These are phyloP conservation scores for Sarocladiaceae sp. DNA, from an alignment of 2,329 filamentous ascomycete species.

Conservation along the genomic window DNA sequence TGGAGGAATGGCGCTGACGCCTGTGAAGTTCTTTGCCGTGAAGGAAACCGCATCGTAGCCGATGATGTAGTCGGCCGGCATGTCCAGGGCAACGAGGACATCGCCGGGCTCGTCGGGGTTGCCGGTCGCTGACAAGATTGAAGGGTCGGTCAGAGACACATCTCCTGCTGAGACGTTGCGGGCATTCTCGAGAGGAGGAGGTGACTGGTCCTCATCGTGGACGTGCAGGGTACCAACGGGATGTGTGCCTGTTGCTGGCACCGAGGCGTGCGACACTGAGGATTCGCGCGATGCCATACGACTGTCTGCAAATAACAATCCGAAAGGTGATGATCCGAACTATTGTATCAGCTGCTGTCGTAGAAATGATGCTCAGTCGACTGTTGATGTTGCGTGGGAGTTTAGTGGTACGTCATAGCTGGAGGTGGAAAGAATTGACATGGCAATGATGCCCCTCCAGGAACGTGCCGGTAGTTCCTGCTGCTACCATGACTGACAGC, in stretches of 20 bases:
- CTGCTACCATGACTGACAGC: too few species aligned
- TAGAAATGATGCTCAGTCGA: too few species aligned
- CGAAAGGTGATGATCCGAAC: too few species aligned
- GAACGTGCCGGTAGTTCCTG: too few species aligned
- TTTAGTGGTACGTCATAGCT: too few species aligned
- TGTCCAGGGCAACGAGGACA: slow-evolving; percentile 43
- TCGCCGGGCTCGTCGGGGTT: slow-evolving; percentile 41
- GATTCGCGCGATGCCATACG: slow-evolving; percentile 5
- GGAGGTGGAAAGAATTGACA: slow-evolving; percentile 4
- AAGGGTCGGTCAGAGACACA: too few species aligned
- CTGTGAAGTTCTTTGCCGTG: slow-evolving; percentile 40
- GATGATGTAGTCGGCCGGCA: slow-evolving; percentile 45
- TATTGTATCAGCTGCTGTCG: neutral
- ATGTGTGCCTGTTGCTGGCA: slow-evolving; percentile 31
- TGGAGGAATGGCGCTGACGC: slow-evolving; percentile 47
- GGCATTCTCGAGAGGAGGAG: slow-evolving; percentile 19
- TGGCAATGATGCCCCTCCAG: too few species aligned
- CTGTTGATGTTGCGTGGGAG: neutral
- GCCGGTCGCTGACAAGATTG: neutral
- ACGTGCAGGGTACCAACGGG: slow-evolving; percentile 38
- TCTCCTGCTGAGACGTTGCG: neutral
- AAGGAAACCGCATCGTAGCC: slow-evolving; percentile 48
- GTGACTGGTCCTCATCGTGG: slow-evolving; percentile 25
- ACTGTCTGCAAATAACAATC: too few species aligned
- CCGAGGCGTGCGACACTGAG: slow-evolving; percentile 30